Evolutionary conservation across 129 eudicot species (phyloP).

Genomic region (Centaurea solstitialis): DNA sequence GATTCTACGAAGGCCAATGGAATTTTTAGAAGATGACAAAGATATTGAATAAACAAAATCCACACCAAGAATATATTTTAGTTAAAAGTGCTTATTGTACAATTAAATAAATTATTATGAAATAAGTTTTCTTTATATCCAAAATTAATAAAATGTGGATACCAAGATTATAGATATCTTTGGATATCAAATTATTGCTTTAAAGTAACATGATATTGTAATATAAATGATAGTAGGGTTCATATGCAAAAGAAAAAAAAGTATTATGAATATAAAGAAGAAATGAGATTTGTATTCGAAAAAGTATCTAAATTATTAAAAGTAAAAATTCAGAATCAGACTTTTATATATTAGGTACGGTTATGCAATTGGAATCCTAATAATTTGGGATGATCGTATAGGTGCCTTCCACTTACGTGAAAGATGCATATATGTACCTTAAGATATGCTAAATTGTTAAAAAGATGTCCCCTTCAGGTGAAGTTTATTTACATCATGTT

Average conservation of each 20-base stretch:
- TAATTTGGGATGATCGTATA: background rate
- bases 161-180: background rate
- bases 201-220: background rate
- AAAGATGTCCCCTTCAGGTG: background rate
- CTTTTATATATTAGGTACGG: too few species aligned
- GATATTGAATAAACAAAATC: constrained; percentile 10
- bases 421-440: background rate
- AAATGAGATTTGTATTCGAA: too few species aligned
- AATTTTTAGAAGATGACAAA: constrained; percentile 4
- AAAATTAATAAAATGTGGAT: background rate
- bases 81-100: background rate
- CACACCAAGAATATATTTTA: background rate
- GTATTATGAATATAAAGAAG: too few species aligned
- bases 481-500: background rate
- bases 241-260: too few species aligned
- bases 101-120: background rate
- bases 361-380: background rate
- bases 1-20: background rate
- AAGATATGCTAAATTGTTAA: background rate
- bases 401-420: background rate
- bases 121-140: background rate
- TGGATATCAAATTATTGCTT: too few species aligned
- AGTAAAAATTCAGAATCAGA: too few species aligned
- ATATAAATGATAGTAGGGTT: too few species aligned
- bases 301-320: too few species aligned